Evolutionary conservation across 768 basidiomycete species (phyloP).

Genomic region (Russula virescens): DNA sequence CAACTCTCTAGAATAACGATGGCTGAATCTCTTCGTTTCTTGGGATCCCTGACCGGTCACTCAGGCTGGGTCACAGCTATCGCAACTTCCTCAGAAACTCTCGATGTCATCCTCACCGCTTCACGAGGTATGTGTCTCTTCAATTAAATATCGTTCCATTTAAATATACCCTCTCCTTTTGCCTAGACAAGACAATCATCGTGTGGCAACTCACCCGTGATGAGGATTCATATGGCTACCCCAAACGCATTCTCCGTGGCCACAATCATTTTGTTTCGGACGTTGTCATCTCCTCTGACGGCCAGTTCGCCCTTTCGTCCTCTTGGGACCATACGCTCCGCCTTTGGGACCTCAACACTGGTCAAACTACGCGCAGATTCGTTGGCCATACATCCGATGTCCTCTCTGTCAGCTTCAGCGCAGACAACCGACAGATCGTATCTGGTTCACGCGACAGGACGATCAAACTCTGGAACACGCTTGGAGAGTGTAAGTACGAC

Average conservation of each 20-base stretch:
- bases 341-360: conserved; percentile 99
- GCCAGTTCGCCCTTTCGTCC: conserved; percentile 97
- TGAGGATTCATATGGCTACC: conserved; percentile 87
- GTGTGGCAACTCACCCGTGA: conserved; percentile 98
- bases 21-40: conserved; percentile 32
- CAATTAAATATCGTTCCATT: conserved; percentile 14
- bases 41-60: conserved; percentile 89
- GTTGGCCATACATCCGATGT: conserved; percentile 98
- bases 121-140: conserved; percentile 74
- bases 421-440: conserved; percentile 99
- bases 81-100: conserved; percentile 97
- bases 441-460: conserved; percentile 94
- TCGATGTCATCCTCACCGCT: conserved; percentile 97
- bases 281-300: conserved; percentile 98
- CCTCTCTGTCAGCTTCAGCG: conserved; percentile 98
- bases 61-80: conserved; percentile 98
- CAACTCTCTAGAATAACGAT: conserved; percentile 15
- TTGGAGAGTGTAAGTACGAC: conserved; percentile 99
- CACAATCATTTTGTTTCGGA: conserved; percentile 99
- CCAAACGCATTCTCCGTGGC: conserved; percentile 94
- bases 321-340: conserved; percentile 99
- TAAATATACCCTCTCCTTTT: conserved; percentile 18
- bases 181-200: conserved; percentile 96
- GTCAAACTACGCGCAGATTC: conserved; percentile 91
- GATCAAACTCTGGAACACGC: conserved; percentile 99